A percentile compares a stretch with the other conserved stretches of the same genome.
phyloP scores from a whole-genome alignment of 176 grass and related monocot genomes.

The bread wheat (Triticum aestivum) region IWGSC_CS_RefSeq_v2.1 NC_057794.1:504850773-504851272 shows the following conservation, averaged over 20 bases:
- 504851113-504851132: too few species aligned
- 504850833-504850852: not conserved
- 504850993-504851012: not conserved
- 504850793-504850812: not conserved
- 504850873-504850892: not conserved
- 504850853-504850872: not conserved
- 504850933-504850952: not conserved
- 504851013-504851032: not conserved
- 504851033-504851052: constrained; percentile 6
- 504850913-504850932: not conserved
- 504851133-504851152: too few species aligned
- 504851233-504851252: not conserved
- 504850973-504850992: not conserved
- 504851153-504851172: not conserved
- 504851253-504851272: not conserved
- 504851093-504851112: too few species aligned
- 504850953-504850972: not conserved
- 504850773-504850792: not conserved
- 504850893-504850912: not conserved
- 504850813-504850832: not conserved
- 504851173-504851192: constrained; percentile 8
- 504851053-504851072: not conserved
- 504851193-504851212: not conserved
- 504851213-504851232: constrained; percentile 1
- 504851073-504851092: too few species aligned